Evolutionary conservation across 208 protist species (phyloP), one percentile per base, ranked within the genome.

Genomic region (Trypanosoma congolense): DNA sequence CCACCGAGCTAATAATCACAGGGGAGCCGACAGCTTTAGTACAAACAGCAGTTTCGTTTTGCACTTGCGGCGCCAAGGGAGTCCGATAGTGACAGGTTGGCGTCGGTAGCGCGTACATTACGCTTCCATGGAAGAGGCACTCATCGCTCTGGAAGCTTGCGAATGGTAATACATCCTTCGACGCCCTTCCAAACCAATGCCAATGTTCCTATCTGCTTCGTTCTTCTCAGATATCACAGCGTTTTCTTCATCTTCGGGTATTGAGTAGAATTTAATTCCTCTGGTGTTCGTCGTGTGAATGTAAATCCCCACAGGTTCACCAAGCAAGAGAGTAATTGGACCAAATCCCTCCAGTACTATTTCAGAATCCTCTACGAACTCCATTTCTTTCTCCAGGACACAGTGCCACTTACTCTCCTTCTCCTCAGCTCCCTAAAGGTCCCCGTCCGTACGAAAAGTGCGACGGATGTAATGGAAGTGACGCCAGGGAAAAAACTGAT

Each of bases 171-270:
- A 33, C 67, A 67, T 74, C 85, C 38, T 92, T 83, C 46, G 80
- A 85, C 59, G 80, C 87, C 59, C 92, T 96, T 19, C 85, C 89
- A 6, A 92, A 75, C 0, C 87, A 48, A 96, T 93, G 53, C 85
- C 85, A 56, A 96, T 81, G 64, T 89, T 80, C 42, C 75, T 71
- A 63, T 93, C 86, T 43, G 85, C 79, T 55, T 92, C n/a, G n/a
- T n/a, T n/a, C n/a, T n/a, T n/a, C n/a, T n/a, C n/a, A n/a, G n/a
- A n/a, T n/a, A n/a, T n/a, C n/a, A n/a, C n/a, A n/a, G n/a, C n/a
- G n/a, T n/a, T n/a, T n/a, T 69, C 73, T 29, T 90, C 64, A n/a
- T 81, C 85, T 35, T 93, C 89, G 4, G 69, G 63, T 41, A 90
- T 80, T 5, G 89, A 90, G 56, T 85, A 92, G 49, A 89, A 89